Evolutionary conservation across 306 rosid genomes (phyloP).

Genomic region (Oxytropis ochrocephala): DNA sequence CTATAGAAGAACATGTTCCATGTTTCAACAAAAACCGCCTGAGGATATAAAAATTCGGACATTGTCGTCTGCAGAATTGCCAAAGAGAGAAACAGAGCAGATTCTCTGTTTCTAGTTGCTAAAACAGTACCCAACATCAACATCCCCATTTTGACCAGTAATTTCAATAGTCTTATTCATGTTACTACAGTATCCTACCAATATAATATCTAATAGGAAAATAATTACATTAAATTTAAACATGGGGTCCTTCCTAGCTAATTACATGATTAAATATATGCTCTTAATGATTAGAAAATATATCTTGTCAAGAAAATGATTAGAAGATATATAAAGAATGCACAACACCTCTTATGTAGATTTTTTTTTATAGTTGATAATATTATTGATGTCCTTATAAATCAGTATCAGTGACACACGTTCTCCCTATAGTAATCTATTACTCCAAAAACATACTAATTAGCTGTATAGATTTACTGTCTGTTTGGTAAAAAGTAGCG

Average conservation of each 20-base stretch:
- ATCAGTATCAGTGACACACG: too few species aligned
- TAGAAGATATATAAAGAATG: too few species aligned
- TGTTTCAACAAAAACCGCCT: slow-evolving; percentile 27
- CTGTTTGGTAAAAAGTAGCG: too few species aligned
- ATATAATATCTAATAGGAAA: background rate
- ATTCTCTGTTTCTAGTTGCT: slow-evolving; percentile 7
- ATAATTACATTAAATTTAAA: background rate
- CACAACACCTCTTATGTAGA: too few species aligned
- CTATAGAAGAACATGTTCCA: slow-evolving; percentile 17
- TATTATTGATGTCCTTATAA: too few species aligned
- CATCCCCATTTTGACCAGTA: slow-evolving; percentile 14
- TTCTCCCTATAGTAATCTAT: too few species aligned
- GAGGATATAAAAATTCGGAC: slow-evolving; percentile 18
- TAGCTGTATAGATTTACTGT: too few species aligned
- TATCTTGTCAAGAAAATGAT: too few species aligned
- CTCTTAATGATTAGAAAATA: background rate
- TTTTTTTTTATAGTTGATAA: too few species aligned
- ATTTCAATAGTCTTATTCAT: background rate
- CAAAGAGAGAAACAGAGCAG: background rate
- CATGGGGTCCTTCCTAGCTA: background rate
- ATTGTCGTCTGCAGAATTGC: background rate
- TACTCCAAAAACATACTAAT: too few species aligned
- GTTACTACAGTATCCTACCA: background rate
- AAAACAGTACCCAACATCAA: slow-evolving; percentile 15
- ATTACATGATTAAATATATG: background rate